Conservation (phyloP, 1,284 basidiomycete genomes). For the Ceratobasidium sp. region DNA sequence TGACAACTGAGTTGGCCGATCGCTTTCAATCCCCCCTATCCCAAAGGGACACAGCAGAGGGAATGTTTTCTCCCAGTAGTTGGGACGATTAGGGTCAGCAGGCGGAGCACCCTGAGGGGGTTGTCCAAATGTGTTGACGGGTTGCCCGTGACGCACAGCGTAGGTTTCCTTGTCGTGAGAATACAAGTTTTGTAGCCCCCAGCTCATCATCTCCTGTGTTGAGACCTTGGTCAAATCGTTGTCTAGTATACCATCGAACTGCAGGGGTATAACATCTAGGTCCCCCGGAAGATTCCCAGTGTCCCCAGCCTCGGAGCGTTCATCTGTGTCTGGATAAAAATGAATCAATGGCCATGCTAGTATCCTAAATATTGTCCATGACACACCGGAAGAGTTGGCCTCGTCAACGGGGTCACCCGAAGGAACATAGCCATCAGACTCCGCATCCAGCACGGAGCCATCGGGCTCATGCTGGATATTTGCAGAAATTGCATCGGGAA, state of each 20-base stretch:
- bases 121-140: constrained; percentile 28
- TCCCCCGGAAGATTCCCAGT: no score
- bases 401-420: no score
- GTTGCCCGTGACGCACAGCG: constrained; percentile 41
- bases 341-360: no score
- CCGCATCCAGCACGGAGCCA: not conserved
- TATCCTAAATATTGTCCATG: no score
- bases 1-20: constrained; percentile 49
- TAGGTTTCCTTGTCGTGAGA: not conserved
- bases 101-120: not conserved
- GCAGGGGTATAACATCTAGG: no score
- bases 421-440: constrained; percentile 32
- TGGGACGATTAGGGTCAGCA: constrained; percentile 6
- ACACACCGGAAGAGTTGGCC: no score
- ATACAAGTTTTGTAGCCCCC: constrained; percentile 35
- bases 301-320: no score
- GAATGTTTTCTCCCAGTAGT: constrained; percentile 55
- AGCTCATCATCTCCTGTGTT: not conserved
- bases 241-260: not conserved
- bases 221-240: constrained; percentile 6
- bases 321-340: no score
- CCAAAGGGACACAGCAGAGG: constrained; percentile 61
- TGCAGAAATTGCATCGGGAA: constrained; percentile 32
- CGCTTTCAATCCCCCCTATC: constrained; percentile 57
- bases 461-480: constrained; percentile 2